Evolutionary conservation across 2,329 filamentous ascomycete genomes (phyloP), one percentile per base, ranked within the genome.

Genomic region (Cladosporium sp.): DNA sequence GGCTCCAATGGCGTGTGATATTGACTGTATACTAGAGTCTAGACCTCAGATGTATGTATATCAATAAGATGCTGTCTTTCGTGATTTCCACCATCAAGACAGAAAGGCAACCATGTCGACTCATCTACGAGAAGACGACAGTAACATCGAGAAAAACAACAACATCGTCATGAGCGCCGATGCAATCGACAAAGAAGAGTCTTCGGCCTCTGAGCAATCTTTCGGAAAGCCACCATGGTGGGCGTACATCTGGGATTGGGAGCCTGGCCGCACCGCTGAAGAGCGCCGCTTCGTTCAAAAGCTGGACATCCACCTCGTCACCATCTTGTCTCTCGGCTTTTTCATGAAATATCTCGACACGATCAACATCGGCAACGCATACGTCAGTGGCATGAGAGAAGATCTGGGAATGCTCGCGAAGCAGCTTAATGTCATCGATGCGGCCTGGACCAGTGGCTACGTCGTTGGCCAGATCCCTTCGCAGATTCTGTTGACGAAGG

Each of bases 401-500:
- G 84, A 86, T 62, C 74, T 87, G 0, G 71, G 76, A 1, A 74
- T 87, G 23, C 81, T 83, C 54, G 79, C 80, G 1, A 87, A 87
- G 67, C 76, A 88, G 64, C 77, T 87, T 32, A 86, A 87, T 61
- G 83, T 82, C 59, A 82, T 84, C 76, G 79, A 85, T 60, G 82
- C 85, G 0, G 82, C 80, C 32, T 89, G 86, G 79, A 88, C 84
- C 0, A 80, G 85, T 0, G 87, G 87, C 7, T 89, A 89, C 68
- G 69, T 69, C 39, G 58, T 71, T 16, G 68, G 68, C 23, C 56
- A 71, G 26, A 64, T 71, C 13, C 82, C 82, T 0, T 81, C 77
- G 53, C 85, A 85, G 65, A 76, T 86, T 11, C 75, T 85, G 8
- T 74, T 86, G 5, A 85, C 82, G 1, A 77, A 79, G 8, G 71